Conservation (phyloP, 2,329 filamentous ascomycete species). For the Apiospora rasikravindrae region DNA sequence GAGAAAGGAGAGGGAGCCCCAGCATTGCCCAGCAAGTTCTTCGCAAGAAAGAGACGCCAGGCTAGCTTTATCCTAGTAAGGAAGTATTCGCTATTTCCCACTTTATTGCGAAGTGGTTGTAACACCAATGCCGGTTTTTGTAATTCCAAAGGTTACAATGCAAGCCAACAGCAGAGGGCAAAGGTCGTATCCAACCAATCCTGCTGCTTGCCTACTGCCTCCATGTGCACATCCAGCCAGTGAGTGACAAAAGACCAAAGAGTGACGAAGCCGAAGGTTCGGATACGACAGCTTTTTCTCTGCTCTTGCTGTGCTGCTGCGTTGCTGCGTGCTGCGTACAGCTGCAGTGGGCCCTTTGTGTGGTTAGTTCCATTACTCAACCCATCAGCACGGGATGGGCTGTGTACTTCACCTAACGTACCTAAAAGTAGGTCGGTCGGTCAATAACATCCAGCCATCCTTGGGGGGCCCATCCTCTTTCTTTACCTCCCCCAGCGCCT, state of each 20-base stretch:
- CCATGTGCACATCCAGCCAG: background rate
- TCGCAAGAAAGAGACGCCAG: background rate
- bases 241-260: background rate
- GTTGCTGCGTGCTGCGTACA: background rate
- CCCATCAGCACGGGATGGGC: conserved; percentile 9
- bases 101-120: conserved; percentile 15
- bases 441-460: conserved; percentile 5
- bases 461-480: background rate
- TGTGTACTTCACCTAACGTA: background rate
- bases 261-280: conserved; percentile 10
- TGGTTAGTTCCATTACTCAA: conserved; percentile 5
- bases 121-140: conserved; percentile 7
- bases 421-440: background rate
- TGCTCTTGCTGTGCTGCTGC: background rate
- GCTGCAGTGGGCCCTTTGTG: background rate
- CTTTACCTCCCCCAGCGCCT: background rate
- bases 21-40: conserved; percentile 1
- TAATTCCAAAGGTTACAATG: background rate
- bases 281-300: background rate
- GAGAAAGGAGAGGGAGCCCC: background rate
- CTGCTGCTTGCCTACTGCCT: background rate
- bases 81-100: conserved; percentile 7
- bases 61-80: conserved; percentile 6
- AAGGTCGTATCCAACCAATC: conserved; percentile 10
- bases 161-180: conserved; percentile 1